Evolutionary conservation across 441 rosid species (phyloP), one percentile per base, ranked within the genome.

Genomic region (Geranium incanum): DNA sequence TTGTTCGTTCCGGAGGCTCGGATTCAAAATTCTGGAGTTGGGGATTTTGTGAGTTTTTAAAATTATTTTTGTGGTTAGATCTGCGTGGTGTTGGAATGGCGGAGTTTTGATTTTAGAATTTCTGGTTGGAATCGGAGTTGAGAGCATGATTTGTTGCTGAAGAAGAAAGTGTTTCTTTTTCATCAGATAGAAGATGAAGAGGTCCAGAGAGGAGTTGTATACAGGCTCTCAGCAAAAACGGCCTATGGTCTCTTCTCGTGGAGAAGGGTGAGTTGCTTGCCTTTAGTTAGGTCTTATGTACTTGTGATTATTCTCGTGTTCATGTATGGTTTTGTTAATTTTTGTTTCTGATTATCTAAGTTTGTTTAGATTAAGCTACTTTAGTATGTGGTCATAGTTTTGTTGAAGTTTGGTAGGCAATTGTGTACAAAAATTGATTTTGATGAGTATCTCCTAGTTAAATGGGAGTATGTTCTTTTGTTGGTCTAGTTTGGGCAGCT

Each of bases 151-250:
- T 83, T 78, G 71, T 71, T 71, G 80, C 62, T 82, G 79, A 80
- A 68, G 79, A 71, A 18, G 70, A 43, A 76, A 57, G 1, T 48
- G 3, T 50, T 11, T 66, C 21, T 21, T 68, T 52, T 66, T 43
- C 73, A 64, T 41, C 79, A 16, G 71, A 57, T 2, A 70, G 66
- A 63, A 72, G 80, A 90, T 90, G 98, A 92, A 90, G 87, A 85
- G 95, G 82, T 85, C 91, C 13, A 86, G 95, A 79, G 96, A 91
- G 70, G 88, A 86, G 72, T 81, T 81, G 72, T 84, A 70, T 75
- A 77, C 81, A 76, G 78, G 70, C 73, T 78, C 93, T 80, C 91
- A 80, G 81, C 76, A 83, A 71, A 82, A 80, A 82, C 79, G 89
- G 78, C 92, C 93, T 33, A 80, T 76, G 75, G 78, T 78, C 72